Base-by-base conservation (phyloP, 306 rosid genomes). In the Trichosanthes cucumerina region DNA sequence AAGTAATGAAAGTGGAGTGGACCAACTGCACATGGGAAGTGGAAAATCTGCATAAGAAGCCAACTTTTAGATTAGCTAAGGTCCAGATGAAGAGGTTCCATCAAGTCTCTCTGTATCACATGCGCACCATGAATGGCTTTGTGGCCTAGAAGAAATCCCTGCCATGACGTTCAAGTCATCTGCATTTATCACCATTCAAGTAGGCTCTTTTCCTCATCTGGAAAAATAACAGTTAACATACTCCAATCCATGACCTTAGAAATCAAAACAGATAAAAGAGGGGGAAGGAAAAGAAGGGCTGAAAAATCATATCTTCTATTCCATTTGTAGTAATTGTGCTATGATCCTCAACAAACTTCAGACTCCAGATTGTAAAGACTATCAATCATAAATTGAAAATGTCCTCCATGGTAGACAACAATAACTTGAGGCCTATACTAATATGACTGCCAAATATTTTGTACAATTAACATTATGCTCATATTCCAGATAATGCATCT, bases 21-120 rank as follows among this genome's bases (percentile, higher is more conserved):
- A 83, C 97, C 96, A 82, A 60, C n/a, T 71, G 86, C 89, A 90
- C 90, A 65, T 91, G 93, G 90, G 86, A 65, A 81, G 89, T 77
- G 12, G 79, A 60, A 75, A 39, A 72, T 38, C 57, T 19, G 36
- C 85, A 84, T 13, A 80, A 83, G 66, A 80, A 43, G 76, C 54
- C 80, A 83, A 87, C 86, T 84, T 80, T 60, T 84, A 83, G 88
- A 87, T 7, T 96, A 87, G 96, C 94, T 82, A 87, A 83, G 84
- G 76, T 78, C 69, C 47, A 38, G 38, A n/a, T 56, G 79, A 75
- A 77, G 60, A 46, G 43, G 24, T 26, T 39, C 78, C 33, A 46
- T 26, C 59, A 43, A 38, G 9, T 14, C 49, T 80, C 80, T 74
- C 78, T 69, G 83, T 69, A 78, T 78, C 84, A 83, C 88, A 81